Evolutionary conservation across 371 early-diverging fungal species (phyloP).

Genomic region (Blakeslea trispora): DNA sequence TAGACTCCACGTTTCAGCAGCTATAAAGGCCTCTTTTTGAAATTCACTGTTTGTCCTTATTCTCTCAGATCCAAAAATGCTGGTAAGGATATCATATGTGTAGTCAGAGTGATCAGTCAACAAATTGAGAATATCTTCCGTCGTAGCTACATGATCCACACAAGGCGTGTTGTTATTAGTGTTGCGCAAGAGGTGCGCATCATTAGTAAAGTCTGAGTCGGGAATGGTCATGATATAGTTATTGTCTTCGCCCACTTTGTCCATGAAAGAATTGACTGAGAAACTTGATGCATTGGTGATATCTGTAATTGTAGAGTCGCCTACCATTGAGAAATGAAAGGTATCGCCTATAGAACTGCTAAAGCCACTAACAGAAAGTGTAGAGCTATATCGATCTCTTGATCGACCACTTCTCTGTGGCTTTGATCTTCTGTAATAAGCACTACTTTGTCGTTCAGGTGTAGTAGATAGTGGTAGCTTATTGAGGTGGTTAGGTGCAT

Average conservation of each 20-base stretch:
- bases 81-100: slow-evolving; percentile 20
- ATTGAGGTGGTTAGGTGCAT: slow-evolving; percentile 8
- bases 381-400: slow-evolving; percentile 15
- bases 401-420: background rate
- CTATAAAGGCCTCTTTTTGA: slow-evolving; percentile 33
- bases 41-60: slow-evolving; percentile 19
- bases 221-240: slow-evolving; percentile 22
- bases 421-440: slow-evolving; percentile 5
- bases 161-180: background rate
- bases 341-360: slow-evolving; percentile 14
- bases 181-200: background rate
- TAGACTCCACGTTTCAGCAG: slow-evolving; percentile 34
- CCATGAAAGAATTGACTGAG: slow-evolving; percentile 22
- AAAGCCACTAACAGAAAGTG: slow-evolving; percentile 16
- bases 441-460: background rate
- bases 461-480: background rate
- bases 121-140: slow-evolving; percentile 13
- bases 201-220: slow-evolving; percentile 10
- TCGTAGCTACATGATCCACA: slow-evolving; percentile 4
- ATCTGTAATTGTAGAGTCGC: slow-evolving; percentile 25
- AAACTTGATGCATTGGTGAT: slow-evolving; percentile 23
- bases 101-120: slow-evolving; percentile 9
- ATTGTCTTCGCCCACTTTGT: slow-evolving; percentile 18
- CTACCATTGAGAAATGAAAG: slow-evolving; percentile 22
- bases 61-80: slow-evolving; percentile 10